Evolutionary conservation across 2,329 filamentous ascomycete species (phyloP).

Genomic region (Clarireedia paspali): DNA sequence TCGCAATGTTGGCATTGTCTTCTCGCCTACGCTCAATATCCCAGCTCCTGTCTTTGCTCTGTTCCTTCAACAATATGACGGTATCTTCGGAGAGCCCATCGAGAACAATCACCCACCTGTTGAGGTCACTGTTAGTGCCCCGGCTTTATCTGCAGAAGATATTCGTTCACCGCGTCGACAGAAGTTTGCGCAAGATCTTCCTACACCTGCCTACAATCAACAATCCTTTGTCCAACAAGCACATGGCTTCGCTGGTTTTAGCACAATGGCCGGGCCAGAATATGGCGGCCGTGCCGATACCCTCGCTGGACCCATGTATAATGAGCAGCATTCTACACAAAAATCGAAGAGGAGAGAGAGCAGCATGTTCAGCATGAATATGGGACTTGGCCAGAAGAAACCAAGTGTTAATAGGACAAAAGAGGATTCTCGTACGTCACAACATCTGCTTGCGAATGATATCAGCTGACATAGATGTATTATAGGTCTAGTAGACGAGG

Average conservation of each 20-base stretch:
- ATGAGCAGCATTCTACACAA: neutral
- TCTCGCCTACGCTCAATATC: slow-evolving; percentile 94
- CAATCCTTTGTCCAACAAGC: slow-evolving; percentile 32
- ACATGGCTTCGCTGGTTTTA: slow-evolving; percentile 38
- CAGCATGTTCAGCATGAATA: slow-evolving; percentile 40
- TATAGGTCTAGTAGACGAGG: slow-evolving; percentile 26
- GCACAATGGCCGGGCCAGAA: slow-evolving; percentile 28
- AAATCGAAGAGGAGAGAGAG: slow-evolving; percentile 51
- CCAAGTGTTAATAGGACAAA: slow-evolving; percentile 23
- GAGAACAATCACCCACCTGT: slow-evolving; percentile 50
- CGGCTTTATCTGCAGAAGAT: slow-evolving; percentile 43
- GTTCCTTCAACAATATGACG: slow-evolving; percentile 83
- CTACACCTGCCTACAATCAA: slow-evolving; percentile 51
- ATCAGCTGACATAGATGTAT: slow-evolving; percentile 6
- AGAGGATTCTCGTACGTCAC: slow-evolving; percentile 25
- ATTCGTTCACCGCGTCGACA: slow-evolving; percentile 57
- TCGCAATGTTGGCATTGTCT: slow-evolving; percentile 94
- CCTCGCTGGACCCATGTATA: slow-evolving; percentile 27
- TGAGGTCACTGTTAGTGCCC: slow-evolving; percentile 36
- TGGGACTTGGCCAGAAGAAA: slow-evolving; percentile 34
- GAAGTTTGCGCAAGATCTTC: slow-evolving; percentile 55
- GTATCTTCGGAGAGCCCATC: slow-evolving; percentile 71
- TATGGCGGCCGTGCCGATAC: slow-evolving; percentile 22
- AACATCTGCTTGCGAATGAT: neutral
- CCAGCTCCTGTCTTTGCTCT: slow-evolving; percentile 89